phyloP scores from a whole-genome alignment of 257 asterid genomes.

The Craterostigma plantagineum region DNA sequence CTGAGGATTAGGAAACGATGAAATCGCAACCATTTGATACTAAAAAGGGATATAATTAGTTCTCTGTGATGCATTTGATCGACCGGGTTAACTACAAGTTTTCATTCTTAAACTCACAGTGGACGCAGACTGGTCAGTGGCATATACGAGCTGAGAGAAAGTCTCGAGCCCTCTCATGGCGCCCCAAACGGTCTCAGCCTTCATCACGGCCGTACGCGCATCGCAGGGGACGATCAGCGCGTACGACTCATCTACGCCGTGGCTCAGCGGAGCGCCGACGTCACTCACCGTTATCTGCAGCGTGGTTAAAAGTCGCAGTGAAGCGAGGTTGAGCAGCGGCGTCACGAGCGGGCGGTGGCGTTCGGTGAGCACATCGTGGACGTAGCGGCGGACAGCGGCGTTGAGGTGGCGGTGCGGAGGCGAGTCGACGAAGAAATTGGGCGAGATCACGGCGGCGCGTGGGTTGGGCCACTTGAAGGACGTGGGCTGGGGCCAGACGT shows the following conservation, averaged over 20 bases:
- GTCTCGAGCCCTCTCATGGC: slow-evolving; percentile 90
- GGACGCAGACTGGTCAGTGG: too few relatives aligned
- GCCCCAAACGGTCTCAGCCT: slow-evolving; percentile 61
- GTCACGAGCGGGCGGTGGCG: slow-evolving; percentile 31
- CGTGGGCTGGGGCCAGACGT: slow-evolving; percentile 90
- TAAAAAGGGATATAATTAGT: too few relatives aligned
- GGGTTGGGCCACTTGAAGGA: slow-evolving; percentile 51
- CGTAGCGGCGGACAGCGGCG: slow-evolving; percentile 51
- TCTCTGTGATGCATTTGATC: too few relatives aligned
- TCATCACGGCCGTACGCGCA: slow-evolving; percentile 20
- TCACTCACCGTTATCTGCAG: slow-evolving; percentile 31
- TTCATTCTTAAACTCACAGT: too few relatives aligned
- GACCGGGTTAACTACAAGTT: too few relatives aligned
- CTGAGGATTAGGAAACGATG: too few relatives aligned
- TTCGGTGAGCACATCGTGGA: slow-evolving; percentile 21
- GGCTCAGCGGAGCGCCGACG: slow-evolving; percentile 23
- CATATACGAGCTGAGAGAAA: slow-evolving; percentile 56
- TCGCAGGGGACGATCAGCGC: slow-evolving; percentile 22
- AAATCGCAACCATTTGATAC: too few relatives aligned
- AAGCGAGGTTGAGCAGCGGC: slow-evolving; percentile 36
- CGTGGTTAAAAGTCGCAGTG: slow-evolving; percentile 20
- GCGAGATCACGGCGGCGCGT: slow-evolving; percentile 35
- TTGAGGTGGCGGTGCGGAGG: slow-evolving; percentile 34
- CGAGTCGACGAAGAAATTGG: slow-evolving; percentile 30
- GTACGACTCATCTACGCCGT: slow-evolving; percentile 84